Evolutionary conservation across 139 green algal species (phyloP).

Genomic region (Tetradesmus lagerheimii): DNA sequence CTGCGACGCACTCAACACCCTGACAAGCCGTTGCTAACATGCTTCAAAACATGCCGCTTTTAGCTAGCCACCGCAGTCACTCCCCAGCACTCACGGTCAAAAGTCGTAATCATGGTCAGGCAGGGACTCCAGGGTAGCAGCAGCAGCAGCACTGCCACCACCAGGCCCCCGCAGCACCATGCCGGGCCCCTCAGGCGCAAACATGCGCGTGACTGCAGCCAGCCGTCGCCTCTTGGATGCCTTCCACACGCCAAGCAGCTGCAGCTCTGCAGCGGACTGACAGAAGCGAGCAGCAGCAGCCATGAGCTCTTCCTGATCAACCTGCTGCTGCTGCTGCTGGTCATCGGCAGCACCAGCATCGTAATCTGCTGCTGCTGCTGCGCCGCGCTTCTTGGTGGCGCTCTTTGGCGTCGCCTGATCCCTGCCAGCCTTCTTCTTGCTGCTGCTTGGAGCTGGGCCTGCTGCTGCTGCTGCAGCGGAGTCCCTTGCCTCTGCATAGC

Average conservation of each 20-base stretch:
- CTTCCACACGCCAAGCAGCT: slow-evolving; percentile 49
- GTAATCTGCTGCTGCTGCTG: background rate
- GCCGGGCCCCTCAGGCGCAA: slow-evolving; percentile 26
- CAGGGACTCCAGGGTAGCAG: slow-evolving; percentile 20
- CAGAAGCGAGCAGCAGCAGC: slow-evolving; percentile 48
- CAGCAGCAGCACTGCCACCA: background rate
- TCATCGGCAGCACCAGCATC: background rate
- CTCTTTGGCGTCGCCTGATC: background rate
- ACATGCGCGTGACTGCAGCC: slow-evolving; percentile 35
- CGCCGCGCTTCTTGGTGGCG: background rate
- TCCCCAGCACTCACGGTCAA: background rate
- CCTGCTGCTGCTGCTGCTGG: slow-evolving; percentile 22
- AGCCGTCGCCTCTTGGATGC: slow-evolving; percentile 28
- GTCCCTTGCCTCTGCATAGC: slow-evolving; percentile 18
- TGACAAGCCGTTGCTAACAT: too few species aligned
- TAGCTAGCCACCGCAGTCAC: too few species aligned
- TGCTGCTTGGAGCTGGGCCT: background rate
- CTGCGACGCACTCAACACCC: background rate
- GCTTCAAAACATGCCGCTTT: too few species aligned
- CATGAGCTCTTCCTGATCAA: slow-evolving; percentile 32
- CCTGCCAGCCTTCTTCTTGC: background rate
- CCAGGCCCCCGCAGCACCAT: background rate
- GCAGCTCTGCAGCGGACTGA: slow-evolving; percentile 51
- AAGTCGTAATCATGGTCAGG: slow-evolving; percentile 19
- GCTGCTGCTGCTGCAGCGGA: slow-evolving; percentile 13